Percentiles rank a stretch among this genome's conserved stretches.
Conservation (phyloP, 768 basidiomycete genomes). For the Scleroderma bovista region DNA sequence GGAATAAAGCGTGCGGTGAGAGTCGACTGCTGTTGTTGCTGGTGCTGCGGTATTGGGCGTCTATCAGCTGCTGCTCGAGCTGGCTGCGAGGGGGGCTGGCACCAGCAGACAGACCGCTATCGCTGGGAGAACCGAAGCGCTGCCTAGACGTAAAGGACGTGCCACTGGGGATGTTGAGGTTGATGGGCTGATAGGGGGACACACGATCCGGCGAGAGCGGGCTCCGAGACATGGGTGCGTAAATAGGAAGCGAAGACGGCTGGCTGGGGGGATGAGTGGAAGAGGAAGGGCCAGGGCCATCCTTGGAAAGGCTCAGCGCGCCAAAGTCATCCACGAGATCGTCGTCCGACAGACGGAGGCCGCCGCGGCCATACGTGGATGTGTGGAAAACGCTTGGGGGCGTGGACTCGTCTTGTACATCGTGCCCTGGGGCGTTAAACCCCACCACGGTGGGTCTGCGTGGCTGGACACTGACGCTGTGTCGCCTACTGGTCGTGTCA, state of each 20-base stretch:
- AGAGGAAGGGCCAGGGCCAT: conserved; percentile 33
- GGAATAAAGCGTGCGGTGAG: conserved; percentile 59
- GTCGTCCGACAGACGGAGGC: conserved; percentile 70
- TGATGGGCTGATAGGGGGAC: conserved; percentile 57
- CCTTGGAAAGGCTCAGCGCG: conserved; percentile 44
- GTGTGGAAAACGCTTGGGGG: conserved; percentile 29
- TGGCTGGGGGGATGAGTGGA: conserved; percentile 54
- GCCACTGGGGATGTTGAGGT: conserved; percentile 50
- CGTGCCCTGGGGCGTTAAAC: conserved; percentile 55
- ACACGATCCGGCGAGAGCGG: conserved; percentile 48
- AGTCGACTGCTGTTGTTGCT: conserved; percentile 27
- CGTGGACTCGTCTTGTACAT: conserved; percentile 36
- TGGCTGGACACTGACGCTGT: conserved; percentile 79
- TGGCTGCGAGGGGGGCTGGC: conserved; percentile 46
- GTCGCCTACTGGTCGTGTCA: conserved; percentile 76
- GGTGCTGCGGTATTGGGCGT: conserved; percentile 30
- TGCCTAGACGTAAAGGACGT: conserved; percentile 43
- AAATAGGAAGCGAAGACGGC: conserved; percentile 72
- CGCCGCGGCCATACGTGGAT: conserved; percentile 40
- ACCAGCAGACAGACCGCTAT: conserved; percentile 46
- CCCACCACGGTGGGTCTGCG: conserved; percentile 61
- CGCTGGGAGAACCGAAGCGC: conserved; percentile 53
- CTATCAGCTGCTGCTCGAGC: conserved; percentile 43
- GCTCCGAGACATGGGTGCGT: conserved; percentile 62
- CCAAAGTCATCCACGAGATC: conserved; percentile 72